Conservation (phyloP, 768 basidiomycete species). For the Lentinula aciculospora region DNA sequence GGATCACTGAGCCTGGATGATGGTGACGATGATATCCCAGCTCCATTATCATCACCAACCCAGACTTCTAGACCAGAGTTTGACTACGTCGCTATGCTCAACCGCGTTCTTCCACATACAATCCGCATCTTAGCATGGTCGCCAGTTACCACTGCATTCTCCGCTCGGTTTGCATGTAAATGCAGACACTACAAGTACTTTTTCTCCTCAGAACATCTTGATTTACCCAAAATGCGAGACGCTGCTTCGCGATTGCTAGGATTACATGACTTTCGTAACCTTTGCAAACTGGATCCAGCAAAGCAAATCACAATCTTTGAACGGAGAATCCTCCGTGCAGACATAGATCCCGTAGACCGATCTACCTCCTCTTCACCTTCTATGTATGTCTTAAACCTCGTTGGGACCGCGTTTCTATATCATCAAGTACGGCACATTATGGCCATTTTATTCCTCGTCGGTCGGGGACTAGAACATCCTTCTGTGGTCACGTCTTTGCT, state of each 20-base stretch:
- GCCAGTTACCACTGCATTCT: constrained; percentile 72
- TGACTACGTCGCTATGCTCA: constrained; percentile 75
- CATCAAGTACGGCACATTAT: constrained; percentile 96
- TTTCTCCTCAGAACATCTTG: constrained; percentile 65
- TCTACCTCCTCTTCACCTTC: constrained; percentile 13
- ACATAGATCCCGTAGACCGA: constrained; percentile 43
- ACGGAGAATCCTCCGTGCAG: constrained; percentile 62
- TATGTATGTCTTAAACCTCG: constrained; percentile 75
- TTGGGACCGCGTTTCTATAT: constrained; percentile 87
- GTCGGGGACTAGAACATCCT: constrained; percentile 71
- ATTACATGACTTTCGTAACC: constrained; percentile 92
- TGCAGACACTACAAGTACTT: constrained; percentile 98
- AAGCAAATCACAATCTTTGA: constrained; percentile 86
- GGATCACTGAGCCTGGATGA: constrained; percentile 28
- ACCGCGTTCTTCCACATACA: constrained; percentile 81
- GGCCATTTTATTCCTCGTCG: constrained; percentile 85
- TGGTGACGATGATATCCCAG: constrained; percentile 19
- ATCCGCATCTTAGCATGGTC: constrained; percentile 95
- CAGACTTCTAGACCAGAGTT: constrained; percentile 41
- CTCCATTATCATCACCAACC: constrained; percentile 16
- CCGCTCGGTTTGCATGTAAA: constrained; percentile 82
- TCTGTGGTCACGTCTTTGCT: constrained; percentile 66
- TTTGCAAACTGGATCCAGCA: constrained; percentile 87
- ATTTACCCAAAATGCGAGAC: constrained; percentile 69
- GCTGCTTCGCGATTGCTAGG: constrained; percentile 73